Conservation (phyloP, 371 early-diverging fungal species). For the Apophysomyces variabilis region DNA sequence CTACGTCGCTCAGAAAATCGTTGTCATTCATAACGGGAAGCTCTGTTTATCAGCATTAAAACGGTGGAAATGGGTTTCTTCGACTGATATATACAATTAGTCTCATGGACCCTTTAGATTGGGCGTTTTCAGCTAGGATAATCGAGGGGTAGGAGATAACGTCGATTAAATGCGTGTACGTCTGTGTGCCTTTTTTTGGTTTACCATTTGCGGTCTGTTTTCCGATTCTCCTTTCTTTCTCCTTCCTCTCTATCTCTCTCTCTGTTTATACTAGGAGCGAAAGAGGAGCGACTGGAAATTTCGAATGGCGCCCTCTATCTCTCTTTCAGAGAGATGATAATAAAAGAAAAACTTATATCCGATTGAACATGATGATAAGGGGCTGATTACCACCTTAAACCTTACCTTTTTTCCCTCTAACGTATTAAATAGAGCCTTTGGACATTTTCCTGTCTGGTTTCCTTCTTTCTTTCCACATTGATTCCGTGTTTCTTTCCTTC, state of each 20-base stretch:
- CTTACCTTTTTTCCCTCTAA: not conserved
- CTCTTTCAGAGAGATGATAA: no score
- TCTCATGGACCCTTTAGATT: no score
- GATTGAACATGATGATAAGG: conserved; percentile 2
- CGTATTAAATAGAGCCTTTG: not conserved
- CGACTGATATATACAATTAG: no score
- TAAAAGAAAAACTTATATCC: not conserved
- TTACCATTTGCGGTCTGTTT: not conserved
- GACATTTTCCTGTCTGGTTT: not conserved
- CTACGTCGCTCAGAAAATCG: no score
- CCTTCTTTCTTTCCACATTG: not conserved
- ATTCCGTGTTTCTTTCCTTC: conserved; percentile 5
- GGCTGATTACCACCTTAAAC: conserved; percentile 4
- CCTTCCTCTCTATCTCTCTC: not conserved
- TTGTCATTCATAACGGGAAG: no score
- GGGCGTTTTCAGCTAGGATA: no score
- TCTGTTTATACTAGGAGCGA: not conserved
- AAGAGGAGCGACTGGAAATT: not conserved
- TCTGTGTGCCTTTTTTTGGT: not conserved
- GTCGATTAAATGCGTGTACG: no score
- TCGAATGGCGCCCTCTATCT: not conserved
- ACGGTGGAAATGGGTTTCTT: no score
- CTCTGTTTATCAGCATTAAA: no score
- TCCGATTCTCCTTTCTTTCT: not conserved
- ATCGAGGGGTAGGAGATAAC: no score